Conservation (phyloP, 169 alveolate genomes). For the Cryptosporidium muris region DNA sequence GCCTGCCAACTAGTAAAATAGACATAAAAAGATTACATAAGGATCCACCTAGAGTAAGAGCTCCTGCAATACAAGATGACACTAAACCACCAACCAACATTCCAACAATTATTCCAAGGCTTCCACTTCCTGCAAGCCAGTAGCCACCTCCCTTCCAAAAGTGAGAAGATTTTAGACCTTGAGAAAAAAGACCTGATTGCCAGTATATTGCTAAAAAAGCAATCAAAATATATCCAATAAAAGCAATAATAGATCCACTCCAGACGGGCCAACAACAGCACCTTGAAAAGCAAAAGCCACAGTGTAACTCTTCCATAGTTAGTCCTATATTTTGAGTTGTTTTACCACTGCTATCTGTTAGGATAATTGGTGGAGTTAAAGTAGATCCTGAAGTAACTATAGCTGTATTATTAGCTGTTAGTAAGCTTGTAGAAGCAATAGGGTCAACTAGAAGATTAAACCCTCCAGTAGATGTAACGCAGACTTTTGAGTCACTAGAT, state of each 20-base stretch:
- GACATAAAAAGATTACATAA: slow-evolving; percentile 71
- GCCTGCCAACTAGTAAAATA: slow-evolving; percentile 72
- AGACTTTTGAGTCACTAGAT: slow-evolving; percentile 26
- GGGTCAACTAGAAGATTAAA: slow-evolving; percentile 11
- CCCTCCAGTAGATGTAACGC: slow-evolving; percentile 51
- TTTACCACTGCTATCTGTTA: neutral
- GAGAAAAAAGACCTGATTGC: slow-evolving; percentile 68
- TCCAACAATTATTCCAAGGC: slow-evolving; percentile 70
- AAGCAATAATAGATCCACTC: slow-evolving; percentile 63
- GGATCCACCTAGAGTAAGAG: slow-evolving; percentile 73
- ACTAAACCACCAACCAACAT: slow-evolving; percentile 76
- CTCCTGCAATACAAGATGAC: slow-evolving; percentile 73
- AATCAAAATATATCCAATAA: slow-evolving; percentile 50
- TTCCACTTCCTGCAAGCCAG: slow-evolving; percentile 74
- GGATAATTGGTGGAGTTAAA: neutral
- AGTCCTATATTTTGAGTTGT: neutral
- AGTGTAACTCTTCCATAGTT: slow-evolving; percentile 34
- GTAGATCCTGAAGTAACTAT: neutral
- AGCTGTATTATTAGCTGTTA: neutral
- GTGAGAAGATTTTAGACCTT: slow-evolving; percentile 73
- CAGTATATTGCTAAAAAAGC: slow-evolving; percentile 66
- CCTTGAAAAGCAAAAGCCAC: slow-evolving; percentile 55
- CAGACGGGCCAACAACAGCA: slow-evolving; percentile 72
- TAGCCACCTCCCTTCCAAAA: slow-evolving; percentile 78
- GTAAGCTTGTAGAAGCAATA: neutral